Evolutionary conservation across 1,139 yeast genomes (phyloP).

Genomic region (Candida neerlandica): DNA sequence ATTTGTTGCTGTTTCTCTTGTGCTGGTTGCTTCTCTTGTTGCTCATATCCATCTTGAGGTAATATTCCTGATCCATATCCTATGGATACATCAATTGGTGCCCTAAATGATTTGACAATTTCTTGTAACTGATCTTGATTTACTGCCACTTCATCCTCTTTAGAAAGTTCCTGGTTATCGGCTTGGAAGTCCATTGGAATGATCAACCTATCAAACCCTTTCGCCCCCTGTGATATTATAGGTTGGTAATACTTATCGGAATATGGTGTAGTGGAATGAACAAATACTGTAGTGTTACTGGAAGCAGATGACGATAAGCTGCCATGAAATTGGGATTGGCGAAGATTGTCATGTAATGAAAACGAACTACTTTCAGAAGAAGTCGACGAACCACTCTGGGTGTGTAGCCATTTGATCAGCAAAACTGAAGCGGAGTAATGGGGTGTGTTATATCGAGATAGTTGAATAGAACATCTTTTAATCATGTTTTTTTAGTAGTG

Average conservation of each 20-base stretch:
- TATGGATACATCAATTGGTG: slow-evolving; percentile 64
- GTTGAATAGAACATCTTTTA: slow-evolving; percentile 4
- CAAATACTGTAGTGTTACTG: slow-evolving; percentile 9
- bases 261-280: slow-evolving; percentile 21
- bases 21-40: slow-evolving; percentile 11
- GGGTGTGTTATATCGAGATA: slow-evolving; percentile 5
- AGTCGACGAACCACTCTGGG: not conserved
- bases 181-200: slow-evolving; percentile 29
- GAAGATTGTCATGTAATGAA: slow-evolving; percentile 6
- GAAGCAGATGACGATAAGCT: not conserved
- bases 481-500: slow-evolving; percentile 3
- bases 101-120: slow-evolving; percentile 59
- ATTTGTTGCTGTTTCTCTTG: slow-evolving; percentile 13
- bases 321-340: not conserved
- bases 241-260: slow-evolving; percentile 32
- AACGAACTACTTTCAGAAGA: not conserved
- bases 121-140: slow-evolving; percentile 42
- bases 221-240: slow-evolving; percentile 30
- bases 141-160: slow-evolving; percentile 35
- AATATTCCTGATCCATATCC: slow-evolving; percentile 98
- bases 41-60: slow-evolving; percentile 62
- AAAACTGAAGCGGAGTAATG: not conserved
- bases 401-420: slow-evolving; percentile 3
- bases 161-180: slow-evolving; percentile 55
- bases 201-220: slow-evolving; percentile 28